Conservation (phyloP, 495 filamentous ascomycete genomes). For the Penicillium odoratum region DNA sequence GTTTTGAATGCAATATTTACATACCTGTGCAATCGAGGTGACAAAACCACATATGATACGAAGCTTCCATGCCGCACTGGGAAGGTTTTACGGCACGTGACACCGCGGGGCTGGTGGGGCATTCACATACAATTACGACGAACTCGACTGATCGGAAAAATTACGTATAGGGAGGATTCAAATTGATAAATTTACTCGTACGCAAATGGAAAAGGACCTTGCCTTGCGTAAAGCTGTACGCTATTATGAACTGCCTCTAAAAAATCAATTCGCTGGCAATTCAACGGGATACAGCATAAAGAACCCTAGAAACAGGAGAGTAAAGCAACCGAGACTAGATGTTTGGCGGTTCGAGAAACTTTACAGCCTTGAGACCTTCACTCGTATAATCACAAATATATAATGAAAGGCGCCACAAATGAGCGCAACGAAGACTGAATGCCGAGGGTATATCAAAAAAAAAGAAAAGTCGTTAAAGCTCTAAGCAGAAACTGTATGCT, state of each 20-base stretch:
- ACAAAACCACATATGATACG: background rate
- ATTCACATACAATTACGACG: background rate
- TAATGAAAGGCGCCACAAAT: background rate
- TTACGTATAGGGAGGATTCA: background rate
- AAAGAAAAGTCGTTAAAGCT: slow-evolving; percentile 32
- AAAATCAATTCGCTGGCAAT: background rate
- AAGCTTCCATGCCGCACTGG: slow-evolving; percentile 4
- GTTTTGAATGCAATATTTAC: background rate
- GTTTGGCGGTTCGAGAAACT: background rate
- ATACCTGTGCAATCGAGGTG: slow-evolving; percentile 11
- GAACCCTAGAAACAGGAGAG: background rate
- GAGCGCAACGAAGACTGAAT: background rate
- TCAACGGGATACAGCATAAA: background rate
- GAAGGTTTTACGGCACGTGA: slow-evolving; percentile 22
- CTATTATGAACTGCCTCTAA: background rate
- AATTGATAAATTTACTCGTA: background rate
- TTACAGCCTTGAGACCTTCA: background rate
- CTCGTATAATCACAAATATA: background rate
- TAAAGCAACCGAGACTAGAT: slow-evolving; percentile 1
- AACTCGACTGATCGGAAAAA: background rate
- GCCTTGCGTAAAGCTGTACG: background rate
- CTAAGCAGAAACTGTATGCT: slow-evolving; percentile 42
- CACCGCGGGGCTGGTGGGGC: slow-evolving; percentile 6
- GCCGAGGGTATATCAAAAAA: slow-evolving; percentile 35
- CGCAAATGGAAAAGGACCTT: background rate